Conservation (phyloP, 202 grass and related monocot genomes). For the Elaeis oleifera region DNA sequence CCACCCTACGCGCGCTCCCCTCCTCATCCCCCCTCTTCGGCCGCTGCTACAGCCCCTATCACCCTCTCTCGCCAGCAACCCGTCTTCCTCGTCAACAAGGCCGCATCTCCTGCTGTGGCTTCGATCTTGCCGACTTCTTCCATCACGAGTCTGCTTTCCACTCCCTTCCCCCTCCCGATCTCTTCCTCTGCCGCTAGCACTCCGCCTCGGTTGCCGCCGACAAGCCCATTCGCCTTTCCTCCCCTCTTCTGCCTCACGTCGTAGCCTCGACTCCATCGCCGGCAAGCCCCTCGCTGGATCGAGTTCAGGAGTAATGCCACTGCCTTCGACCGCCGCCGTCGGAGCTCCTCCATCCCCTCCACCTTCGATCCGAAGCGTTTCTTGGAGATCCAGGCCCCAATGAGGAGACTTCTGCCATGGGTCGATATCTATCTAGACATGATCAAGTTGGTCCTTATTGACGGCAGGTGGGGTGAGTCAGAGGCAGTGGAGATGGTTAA, state of each 20-base stretch:
- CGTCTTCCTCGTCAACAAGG: constrained; percentile 64
- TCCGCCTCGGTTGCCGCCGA: constrained; percentile 24
- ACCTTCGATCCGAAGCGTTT: constrained; percentile 21
- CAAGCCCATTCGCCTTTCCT: constrained; percentile 19
- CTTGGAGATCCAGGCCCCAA: constrained; percentile 15
- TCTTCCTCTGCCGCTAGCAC: constrained; percentile 23
- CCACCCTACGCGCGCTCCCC: constrained; percentile 38
- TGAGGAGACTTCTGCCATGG: constrained; percentile 33
- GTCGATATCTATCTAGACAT: constrained; percentile 38
- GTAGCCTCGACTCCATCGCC: constrained; percentile 57
- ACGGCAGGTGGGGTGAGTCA: constrained; percentile 48
- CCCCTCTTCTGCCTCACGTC: constrained; percentile 29
- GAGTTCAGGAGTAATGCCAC: constrained; percentile 80
- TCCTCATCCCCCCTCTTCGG: constrained; percentile 37
- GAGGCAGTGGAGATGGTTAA: constrained; percentile 72
- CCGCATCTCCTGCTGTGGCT: constrained; percentile 50
- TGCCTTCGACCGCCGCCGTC: constrained; percentile 14
- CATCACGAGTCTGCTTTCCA: constrained; percentile 28
- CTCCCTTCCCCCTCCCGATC: constrained; percentile 12
- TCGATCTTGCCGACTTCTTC: constrained; percentile 66
- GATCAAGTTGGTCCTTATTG: constrained; percentile 35
- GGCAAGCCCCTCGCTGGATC: constrained; percentile 70
- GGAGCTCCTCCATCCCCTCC: constrained; percentile 25
- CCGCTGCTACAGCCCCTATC: constrained; percentile 55
- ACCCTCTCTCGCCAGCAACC: constrained; percentile 58